phyloP scores from a whole-genome alignment of 306 rosid genomes.

The Cyclanthera cordifolia region DNA sequence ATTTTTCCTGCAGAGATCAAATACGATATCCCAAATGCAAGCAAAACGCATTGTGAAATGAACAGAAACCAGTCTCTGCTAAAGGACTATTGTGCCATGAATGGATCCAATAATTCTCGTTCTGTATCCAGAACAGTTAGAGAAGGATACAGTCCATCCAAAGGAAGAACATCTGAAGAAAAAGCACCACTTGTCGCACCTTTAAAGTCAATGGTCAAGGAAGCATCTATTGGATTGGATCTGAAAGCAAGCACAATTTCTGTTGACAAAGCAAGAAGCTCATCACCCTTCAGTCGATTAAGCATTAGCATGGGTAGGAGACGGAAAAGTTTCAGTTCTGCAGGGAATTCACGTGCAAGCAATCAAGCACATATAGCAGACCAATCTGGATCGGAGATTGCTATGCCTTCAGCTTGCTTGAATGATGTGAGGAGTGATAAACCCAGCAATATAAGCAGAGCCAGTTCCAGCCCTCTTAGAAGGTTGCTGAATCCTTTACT shows the following conservation, averaged over 20 bases:
- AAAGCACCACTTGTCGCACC: constrained; percentile 21
- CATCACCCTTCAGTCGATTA: constrained; percentile 70
- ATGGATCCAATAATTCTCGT: constrained; percentile 24
- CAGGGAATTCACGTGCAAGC: constrained; percentile 36
- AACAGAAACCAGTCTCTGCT: constrained; percentile 20
- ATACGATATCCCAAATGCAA: constrained; percentile 25
- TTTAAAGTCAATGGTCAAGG: constrained; percentile 26
- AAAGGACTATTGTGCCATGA: constrained; percentile 23
- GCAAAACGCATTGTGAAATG: constrained; percentile 32
- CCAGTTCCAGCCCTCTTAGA: constrained; percentile 82
- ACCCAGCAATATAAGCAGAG: constrained; percentile 31
- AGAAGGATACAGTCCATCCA: constrained; percentile 41
- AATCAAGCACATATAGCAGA: constrained; percentile 22
- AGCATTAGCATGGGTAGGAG: constrained; percentile 43
- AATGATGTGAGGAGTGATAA: constrained; percentile 41
- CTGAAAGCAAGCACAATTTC: constrained; percentile 25
- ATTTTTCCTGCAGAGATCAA: constrained; percentile 20
- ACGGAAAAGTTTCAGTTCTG: constrained; percentile 41
- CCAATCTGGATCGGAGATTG: constrained; percentile 31
- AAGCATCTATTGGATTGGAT: constrained; percentile 27
- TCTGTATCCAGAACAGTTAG: constrained; percentile 21
- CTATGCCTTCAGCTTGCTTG: constrained; percentile 26
- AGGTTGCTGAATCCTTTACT: constrained; percentile 76
- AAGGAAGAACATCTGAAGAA: constrained; percentile 33
- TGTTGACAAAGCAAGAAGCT: constrained; percentile 55